Percentiles rank a stretch among this genome's conserved stretches.
phyloP scores from a whole-genome alignment of 129 eudicot genomes.

The Centaurea solstitialis region DNA sequence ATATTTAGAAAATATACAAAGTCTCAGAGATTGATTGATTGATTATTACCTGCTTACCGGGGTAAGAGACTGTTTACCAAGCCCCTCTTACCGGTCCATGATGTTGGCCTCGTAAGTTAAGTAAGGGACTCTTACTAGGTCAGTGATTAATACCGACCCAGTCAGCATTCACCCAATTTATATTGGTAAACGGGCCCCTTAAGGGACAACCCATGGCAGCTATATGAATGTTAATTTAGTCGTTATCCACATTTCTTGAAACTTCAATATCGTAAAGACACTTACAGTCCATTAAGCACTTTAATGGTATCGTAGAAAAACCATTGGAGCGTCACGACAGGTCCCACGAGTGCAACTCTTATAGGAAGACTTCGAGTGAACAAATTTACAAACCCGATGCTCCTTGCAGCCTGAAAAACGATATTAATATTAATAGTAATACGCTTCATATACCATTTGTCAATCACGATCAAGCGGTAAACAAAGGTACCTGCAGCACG shows the following conservation, averaged over 20 bases:
- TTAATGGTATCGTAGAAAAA: conserved; percentile 83
- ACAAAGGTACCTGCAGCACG: conserved; percentile 47
- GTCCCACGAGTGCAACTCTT: conserved; percentile 78
- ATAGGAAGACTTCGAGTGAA: conserved; percentile 94
- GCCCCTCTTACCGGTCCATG: neutral
- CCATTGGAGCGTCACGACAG: conserved; percentile 88
- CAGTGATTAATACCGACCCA: neutral
- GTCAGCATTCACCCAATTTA: neutral
- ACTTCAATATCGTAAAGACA: neutral
- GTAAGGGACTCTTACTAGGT: too few relatives aligned
- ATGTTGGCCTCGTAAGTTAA: neutral
- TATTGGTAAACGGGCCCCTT: neutral
- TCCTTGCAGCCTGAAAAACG: conserved; percentile 64
- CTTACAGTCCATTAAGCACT: conserved; percentile 92
- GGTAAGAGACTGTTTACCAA: neutral
- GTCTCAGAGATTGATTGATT: neutral
- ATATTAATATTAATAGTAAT: neutral
- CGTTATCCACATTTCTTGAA: neutral
- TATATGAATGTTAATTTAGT: neutral
- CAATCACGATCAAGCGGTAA: neutral
- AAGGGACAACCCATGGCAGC: neutral
- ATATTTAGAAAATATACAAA: neutral
- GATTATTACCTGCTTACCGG: neutral
- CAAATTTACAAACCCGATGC: conserved; percentile 66
- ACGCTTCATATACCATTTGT: neutral